Evolutionary conservation across 1,139 yeast genomes (phyloP).

Genomic region (Diutina catenulata): DNA sequence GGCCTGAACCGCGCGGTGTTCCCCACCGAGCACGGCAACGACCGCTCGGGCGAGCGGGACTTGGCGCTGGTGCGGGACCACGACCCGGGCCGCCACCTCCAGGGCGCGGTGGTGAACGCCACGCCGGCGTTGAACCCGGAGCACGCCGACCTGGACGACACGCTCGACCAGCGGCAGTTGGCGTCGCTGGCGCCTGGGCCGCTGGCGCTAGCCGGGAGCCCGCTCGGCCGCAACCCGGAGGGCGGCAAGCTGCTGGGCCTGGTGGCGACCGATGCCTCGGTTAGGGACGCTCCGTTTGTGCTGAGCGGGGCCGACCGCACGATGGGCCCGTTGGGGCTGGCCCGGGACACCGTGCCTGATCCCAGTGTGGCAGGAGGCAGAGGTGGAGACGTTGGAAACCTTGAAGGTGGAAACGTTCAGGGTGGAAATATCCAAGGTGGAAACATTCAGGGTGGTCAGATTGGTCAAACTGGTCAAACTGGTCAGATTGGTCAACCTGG

Average conservation of each 20-base stretch:
- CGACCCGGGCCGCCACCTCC: neutral
- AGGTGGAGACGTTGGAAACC: no score
- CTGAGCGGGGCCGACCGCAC: neutral
- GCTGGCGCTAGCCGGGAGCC: neutral
- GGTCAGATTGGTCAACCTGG: neutral
- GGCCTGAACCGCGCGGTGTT: neutral
- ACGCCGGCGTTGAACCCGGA: slow-evolving; percentile 1
- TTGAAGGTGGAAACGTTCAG: neutral
- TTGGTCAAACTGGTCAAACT: neutral
- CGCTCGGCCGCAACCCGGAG: neutral
- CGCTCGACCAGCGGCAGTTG: neutral
- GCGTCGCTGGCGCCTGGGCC: neutral
- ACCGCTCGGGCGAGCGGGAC: no score
- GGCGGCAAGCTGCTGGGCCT: neutral
- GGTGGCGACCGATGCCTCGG: no score
- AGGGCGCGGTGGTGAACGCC: slow-evolving; percentile 1
- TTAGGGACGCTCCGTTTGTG: neutral
- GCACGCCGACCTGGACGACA: neutral
- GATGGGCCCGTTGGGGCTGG: neutral
- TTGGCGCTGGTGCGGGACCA: neutral
- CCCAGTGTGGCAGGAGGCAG: no score
- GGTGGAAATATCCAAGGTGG: neutral
- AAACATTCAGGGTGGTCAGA: neutral
- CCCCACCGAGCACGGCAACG: no score
- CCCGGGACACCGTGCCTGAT: no score